Evolutionary conservation across 129 eudicot species (phyloP).

Genomic region (Helianthus tuberosus): DNA sequence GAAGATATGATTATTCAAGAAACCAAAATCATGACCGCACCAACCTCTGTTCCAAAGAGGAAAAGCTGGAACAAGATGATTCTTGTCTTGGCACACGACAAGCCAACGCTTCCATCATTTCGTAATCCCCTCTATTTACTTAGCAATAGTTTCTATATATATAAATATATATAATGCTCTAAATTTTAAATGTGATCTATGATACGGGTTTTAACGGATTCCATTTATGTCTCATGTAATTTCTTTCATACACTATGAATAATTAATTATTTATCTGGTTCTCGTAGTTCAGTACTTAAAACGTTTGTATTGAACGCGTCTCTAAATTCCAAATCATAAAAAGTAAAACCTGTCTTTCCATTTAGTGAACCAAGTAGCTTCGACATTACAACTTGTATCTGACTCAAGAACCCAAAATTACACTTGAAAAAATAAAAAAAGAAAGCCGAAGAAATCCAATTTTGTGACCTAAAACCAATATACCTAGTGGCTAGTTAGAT

Average conservation of each 20-base stretch:
- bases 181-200: no score
- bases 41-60: slow-evolving; percentile 15
- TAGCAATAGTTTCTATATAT: background rate
- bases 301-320: no score
- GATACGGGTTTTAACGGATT: no score
- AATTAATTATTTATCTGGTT: no score
- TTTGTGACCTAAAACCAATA: slow-evolving; percentile 34
- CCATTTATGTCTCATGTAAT: no score
- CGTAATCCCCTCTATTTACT: background rate
- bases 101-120: slow-evolving; percentile 13
- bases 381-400: slow-evolving; percentile 39
- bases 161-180: no score
- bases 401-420: slow-evolving; percentile 33
- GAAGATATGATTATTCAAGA: slow-evolving; percentile 27
- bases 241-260: no score
- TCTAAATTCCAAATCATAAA: background rate
- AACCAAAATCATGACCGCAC: slow-evolving; percentile 31
- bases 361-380: slow-evolving; percentile 31
- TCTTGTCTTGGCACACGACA: slow-evolving; percentile 30
- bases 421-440: slow-evolving; percentile 12
- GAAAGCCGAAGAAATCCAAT: slow-evolving; percentile 20
- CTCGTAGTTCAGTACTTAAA: no score
- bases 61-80: slow-evolving; percentile 24
- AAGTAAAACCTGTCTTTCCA: slow-evolving; percentile 20
- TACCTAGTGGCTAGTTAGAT: slow-evolving; percentile 28